Evolutionary conservation across 768 basidiomycete species (phyloP), one percentile per base, ranked within the genome.

Genomic region (Lactarius tabidus): DNA sequence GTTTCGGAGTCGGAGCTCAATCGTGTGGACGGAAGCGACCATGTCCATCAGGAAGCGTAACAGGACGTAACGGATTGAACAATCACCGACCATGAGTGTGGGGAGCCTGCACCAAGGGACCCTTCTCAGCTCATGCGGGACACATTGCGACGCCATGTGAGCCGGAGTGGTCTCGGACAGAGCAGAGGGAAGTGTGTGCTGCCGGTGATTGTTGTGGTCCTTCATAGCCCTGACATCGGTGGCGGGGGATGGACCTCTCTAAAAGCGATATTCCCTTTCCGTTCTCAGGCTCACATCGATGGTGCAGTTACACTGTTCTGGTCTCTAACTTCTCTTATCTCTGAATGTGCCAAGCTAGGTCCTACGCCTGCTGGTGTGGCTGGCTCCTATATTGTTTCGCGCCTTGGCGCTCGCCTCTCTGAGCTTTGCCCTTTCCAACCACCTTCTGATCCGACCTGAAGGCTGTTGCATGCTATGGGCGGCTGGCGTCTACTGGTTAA

Each of bases 261-360:
- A 39, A 52, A 65, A 55, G n/a, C 31, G 15, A 36, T 20, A 38
- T 59, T 39, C 36, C 39, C 59, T 55, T 43, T 55, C 7, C 36
- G 17, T 23, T 60, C 59, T 45, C 64, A 12, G 64, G 36, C 51
- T 61, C 64, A 52, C 60, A 61, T 65, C 64, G 55, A 43, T 39
- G 48, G 48, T 33, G 35, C n/a, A 15, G 43, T 38, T 31, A n/a
- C 23, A 26, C 26, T 51, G 23, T 26, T 26, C 48, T 51, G 48
- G 48, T 17, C 23, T 45, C 45, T 14, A 45, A 23, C 45, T 45
- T n/a, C n/a, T 35, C 15, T 62, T 31, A 6, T 62, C 55, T 38
- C 35, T 45, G 12, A 6, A 14, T 38, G 14, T 14, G 9, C 36
- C 45, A 39, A 33, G 43, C 20, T 12, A 33, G 53, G 18, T 54